Evolutionary conservation across 2,329 filamentous ascomycete species (phyloP), one percentile per base, ranked within the genome.

Genomic region (Mariannaea elegans): DNA sequence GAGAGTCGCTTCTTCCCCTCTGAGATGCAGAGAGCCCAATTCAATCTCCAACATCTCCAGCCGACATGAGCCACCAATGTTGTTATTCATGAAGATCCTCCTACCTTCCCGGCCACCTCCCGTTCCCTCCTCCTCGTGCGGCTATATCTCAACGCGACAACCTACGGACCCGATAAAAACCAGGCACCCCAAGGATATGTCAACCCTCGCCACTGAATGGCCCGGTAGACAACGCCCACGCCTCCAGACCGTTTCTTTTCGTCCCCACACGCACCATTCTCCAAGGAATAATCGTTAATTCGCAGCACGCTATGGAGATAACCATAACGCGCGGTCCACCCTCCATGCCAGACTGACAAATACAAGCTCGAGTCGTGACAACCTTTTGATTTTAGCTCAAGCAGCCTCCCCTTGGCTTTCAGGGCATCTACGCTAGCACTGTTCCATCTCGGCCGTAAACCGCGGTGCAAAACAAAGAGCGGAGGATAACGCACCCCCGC

Each of bases 1-100:
- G 46, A 54, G 51, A 46, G 41, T 46, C 39, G 31, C 51, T 38
- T 54, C 21, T 46, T 23, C 38, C 18, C 51, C 23, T 46, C 44
- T 6, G 29, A 42, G 41, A 31, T 16, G 23, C 21, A n/a, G 41
- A 23, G 18, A 21, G 16, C 5, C 41, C 21, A 54, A 54, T 41
- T 54, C 41, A 54, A 54, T 54, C 41, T 54, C 23, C 41, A 54
- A 39, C 21, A 29, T n/a, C 27, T 31, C 7, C 7, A 31, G 27
- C 7, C 27, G 12, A 12, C 27, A 31, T 9, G n/a, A 32, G 21
- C 16, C 7, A 34, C 24, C 24, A 6, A 42, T 27, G n/a, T n/a
- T n/a, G n/a, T n/a, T n/a, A n/a, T n/a, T n/a, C 48, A 19, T 42
- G 36, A 42, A 31, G 48, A 42, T 51, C 48, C 36, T 42, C 36